Evolutionary conservation across 495 filamentous ascomycete genomes (phyloP), one percentile per base, ranked within the genome.

Genomic region (Aspergillus avenaceus): DNA sequence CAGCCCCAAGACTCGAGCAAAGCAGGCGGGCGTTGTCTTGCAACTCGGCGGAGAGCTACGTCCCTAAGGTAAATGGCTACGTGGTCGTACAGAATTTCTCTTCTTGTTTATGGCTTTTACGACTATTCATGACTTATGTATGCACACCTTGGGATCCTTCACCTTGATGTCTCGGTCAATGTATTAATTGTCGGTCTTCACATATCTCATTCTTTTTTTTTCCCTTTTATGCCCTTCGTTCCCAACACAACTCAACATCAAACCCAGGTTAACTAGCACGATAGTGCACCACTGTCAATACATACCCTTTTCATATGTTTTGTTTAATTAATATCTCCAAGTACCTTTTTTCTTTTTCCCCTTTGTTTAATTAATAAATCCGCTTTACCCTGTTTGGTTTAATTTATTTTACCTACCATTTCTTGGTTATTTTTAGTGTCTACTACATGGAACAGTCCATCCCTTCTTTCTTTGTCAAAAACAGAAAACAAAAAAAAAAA

Each of bases 11-110:
- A 41, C 55, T 11, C 56, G 58, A 34, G 55, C 41, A 14, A 73
- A 72, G 37, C 61, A 63, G n/a, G 51, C 54, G 1, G 64, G 66
- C 19, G 51, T 66, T 14, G 63, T 70, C 11, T 38, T 76, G 32
- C 71, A 76, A 48, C 69, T 76, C 21, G 73, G 73, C 12, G 73
- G 68, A 42, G 73, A 74, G 50, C 52, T 76, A 12, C 67, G 65
- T 18, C 73, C 64, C 31, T 73, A 55, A 54, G 27, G 8, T n/a
- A 14, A 8, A 6, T 21, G 32, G 8, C 11, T 25, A 29, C 19
- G 2, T 26, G 31, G n/a, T 42, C n/a, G 12, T 36, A 43, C 11
- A 40, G 3, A 31, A 14, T 31, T 28, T 34, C 5, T 62, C 50
- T 53, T 21, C 38, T 62, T 63, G 52, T 59, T 23, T 27, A 59